Evolutionary conservation across 768 basidiomycete species (phyloP), one percentile per base, ranked within the genome.

Genomic region (Rhodosporidiobolus odoratus): DNA sequence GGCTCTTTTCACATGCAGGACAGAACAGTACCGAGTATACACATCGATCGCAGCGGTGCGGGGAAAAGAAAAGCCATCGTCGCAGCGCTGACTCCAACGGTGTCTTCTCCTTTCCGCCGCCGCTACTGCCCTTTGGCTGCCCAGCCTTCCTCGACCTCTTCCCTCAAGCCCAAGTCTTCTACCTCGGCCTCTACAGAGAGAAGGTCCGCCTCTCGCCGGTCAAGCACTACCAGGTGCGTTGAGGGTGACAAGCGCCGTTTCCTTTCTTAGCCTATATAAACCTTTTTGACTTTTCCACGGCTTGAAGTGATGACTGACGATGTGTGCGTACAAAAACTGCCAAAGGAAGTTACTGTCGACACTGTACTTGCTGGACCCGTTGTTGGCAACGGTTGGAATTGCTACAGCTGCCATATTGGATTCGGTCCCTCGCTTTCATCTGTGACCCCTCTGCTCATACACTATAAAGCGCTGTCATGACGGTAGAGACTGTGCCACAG

Each of bases 331-430:
- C 70, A 68, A 61, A 76, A 75, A 43, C 91, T 92, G 67, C 92
- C 95, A 79, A 91, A 92, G 45, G 81, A 82, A 15, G 86, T 88
- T 6, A 86, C 88, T 0, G 85, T 94, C 21, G 94, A 97, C 77
- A 80, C 87, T 92, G n/a, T 91, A 87, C 81, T 82, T 98, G 32
- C 83, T 97, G 38, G 95, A 98, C 75, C 95, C 95, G 25, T 81
- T 97, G 40, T 88, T 97, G 76, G 95, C 95, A 0, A 97, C 95
- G 4, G 95, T 92, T 61, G 90, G 92, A 17, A 97, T 95, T 7
- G 92, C 90, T 4, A 84, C 85, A 71, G 93, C 95, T 25, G 94
- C 94, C 15, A 79, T 97, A 65, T 77, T 84, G 60, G 97, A 96
- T 91, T 83, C 94, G 61, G 75, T 83, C 3, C 32, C 74, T 75